phyloP scores from a whole-genome alignment of 768 basidiomycete species.

The Postia placenta region DNA sequence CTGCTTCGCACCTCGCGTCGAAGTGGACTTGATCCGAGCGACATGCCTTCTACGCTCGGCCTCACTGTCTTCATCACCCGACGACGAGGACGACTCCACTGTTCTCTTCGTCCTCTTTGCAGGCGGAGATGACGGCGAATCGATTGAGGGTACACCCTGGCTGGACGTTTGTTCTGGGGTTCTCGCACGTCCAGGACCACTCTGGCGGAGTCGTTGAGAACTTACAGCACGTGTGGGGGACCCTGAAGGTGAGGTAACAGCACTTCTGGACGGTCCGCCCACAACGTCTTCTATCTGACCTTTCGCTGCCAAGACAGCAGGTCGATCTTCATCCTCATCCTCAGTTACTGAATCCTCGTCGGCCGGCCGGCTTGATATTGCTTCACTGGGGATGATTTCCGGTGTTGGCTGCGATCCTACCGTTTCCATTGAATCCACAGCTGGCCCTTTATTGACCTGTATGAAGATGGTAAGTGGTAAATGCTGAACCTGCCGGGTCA shows the following conservation, averaged over 20 bases:
- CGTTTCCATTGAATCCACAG: not conserved
- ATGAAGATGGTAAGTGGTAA: too few species aligned
- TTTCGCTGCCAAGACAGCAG: constrained; percentile 3
- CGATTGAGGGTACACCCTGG: constrained; percentile 28
- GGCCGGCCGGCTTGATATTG: constrained; percentile 7
- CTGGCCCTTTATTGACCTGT: too few species aligned
- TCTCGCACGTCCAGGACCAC: not conserved
- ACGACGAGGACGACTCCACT: constrained; percentile 16
- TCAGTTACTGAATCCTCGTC: constrained; percentile 41
- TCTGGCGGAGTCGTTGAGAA: constrained; percentile 6
- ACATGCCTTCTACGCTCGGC: constrained; percentile 39
- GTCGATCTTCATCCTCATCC: constrained; percentile 14
- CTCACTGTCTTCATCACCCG: constrained; percentile 51
- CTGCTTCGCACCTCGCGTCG: constrained; percentile 55
- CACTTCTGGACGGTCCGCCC: not conserved
- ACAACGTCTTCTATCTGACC: constrained; percentile 3
- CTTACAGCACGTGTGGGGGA: constrained; percentile 9
- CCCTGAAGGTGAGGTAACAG: constrained; percentile 5
- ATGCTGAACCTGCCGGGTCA: too few species aligned
- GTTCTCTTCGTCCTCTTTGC: constrained; percentile 38
- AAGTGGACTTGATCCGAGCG: constrained; percentile 33
- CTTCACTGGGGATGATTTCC: not conserved
- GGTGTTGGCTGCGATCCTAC: not conserved
- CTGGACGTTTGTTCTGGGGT: constrained; percentile 4
- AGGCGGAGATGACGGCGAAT: constrained; percentile 43